A percentile compares a stretch with the other conserved stretches of the same genome.
Evolutionary conservation across 805 yeast species (phyloP).

Genomic region (Torulaspora franciscae): DNA sequence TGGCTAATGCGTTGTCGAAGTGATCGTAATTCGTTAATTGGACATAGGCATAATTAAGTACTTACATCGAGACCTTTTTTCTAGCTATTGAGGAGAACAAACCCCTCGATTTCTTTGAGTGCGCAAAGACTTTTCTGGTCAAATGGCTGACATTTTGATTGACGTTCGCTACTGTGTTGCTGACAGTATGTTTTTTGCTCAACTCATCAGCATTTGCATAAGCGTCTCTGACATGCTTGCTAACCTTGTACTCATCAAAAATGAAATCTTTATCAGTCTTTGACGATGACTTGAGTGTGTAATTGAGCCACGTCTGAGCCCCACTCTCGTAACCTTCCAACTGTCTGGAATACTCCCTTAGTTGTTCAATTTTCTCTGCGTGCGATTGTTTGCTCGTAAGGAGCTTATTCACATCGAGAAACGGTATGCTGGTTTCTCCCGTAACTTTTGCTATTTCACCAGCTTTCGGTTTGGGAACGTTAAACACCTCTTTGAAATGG

Average conservation of each 20-base stretch:
- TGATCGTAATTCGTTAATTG: neutral
- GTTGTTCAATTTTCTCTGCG: conserved; percentile 24
- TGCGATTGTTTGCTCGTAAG: conserved; percentile 23
- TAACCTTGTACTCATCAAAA: conserved; percentile 40
- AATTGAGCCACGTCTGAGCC: conserved; percentile 49
- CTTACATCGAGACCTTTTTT: conserved; percentile 41
- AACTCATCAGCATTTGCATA: conserved; percentile 55
- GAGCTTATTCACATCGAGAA: conserved; percentile 42
- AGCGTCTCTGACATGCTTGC: conserved; percentile 55
- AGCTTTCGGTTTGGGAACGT: conserved; percentile 20
- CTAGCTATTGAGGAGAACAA: conserved; percentile 51
- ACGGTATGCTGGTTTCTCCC: conserved; percentile 40
- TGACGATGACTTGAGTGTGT: conserved; percentile 31
- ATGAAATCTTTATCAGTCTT: conserved; percentile 31
- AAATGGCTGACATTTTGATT: conserved; percentile 48
- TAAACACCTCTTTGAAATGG: conserved; percentile 14
- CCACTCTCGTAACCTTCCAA: conserved; percentile 48
- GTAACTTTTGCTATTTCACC: conserved; percentile 31
- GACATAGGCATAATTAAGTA: conserved; percentile 2
- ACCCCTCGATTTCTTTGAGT: conserved; percentile 48
- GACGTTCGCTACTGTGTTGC: conserved; percentile 40
- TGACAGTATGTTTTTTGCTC: conserved; percentile 37
- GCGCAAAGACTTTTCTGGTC: conserved; percentile 46
- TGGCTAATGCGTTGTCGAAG: conserved; percentile 37
- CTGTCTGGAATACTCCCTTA: conserved; percentile 37